These are phyloP conservation scores for Zymoseptoria crescenta DNA, from an alignment of 2,329 filamentous ascomycete genomes.

Conservation along the genomic window DNA sequence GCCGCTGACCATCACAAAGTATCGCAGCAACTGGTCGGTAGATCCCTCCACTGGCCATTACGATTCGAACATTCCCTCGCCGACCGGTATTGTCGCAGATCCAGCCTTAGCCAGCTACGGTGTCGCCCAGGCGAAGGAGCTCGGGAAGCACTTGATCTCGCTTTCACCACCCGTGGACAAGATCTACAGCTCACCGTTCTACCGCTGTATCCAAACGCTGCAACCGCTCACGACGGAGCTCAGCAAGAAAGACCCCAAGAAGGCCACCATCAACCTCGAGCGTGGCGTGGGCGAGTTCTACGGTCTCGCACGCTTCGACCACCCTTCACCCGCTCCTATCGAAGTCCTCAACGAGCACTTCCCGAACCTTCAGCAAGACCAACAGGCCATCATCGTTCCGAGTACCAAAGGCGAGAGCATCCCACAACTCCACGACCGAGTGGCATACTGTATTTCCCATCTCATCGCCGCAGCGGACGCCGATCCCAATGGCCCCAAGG, in stretches of 20 bases:
- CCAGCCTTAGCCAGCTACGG: slow-evolving; percentile 82
- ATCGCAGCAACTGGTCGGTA: slow-evolving; percentile 83
- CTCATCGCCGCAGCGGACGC: slow-evolving; percentile 67
- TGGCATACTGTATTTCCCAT: slow-evolving; percentile 59
- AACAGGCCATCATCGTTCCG: slow-evolving; percentile 54
- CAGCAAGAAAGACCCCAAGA: slow-evolving; percentile 24
- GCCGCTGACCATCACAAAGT: slow-evolving; percentile 45
- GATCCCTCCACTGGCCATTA: slow-evolving; percentile 75
- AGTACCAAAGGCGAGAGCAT: slow-evolving; percentile 68
- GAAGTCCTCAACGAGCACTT: slow-evolving; percentile 60
- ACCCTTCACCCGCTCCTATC: slow-evolving; percentile 67
- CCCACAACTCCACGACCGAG: slow-evolving; percentile 67
- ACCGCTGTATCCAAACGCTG: slow-evolving; percentile 79
- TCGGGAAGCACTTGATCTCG: slow-evolving; percentile 56
- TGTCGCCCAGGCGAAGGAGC: slow-evolving; percentile 70
- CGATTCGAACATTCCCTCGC: slow-evolving; percentile 62
- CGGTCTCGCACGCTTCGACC: slow-evolving; percentile 74
- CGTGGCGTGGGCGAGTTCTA: slow-evolving; percentile 71
- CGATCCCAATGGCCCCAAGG: slow-evolving; percentile 54
- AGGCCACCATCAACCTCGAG: slow-evolving; percentile 29
- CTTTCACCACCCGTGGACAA: slow-evolving; percentile 61
- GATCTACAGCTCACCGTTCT: slow-evolving; percentile 81
- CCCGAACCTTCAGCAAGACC: slow-evolving; percentile 45
- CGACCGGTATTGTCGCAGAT: slow-evolving; percentile 82
- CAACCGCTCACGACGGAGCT: slow-evolving; percentile 56